Conservation (phyloP, 352 stramenopile genomes). For the Pythium phragmiticola region DNA sequence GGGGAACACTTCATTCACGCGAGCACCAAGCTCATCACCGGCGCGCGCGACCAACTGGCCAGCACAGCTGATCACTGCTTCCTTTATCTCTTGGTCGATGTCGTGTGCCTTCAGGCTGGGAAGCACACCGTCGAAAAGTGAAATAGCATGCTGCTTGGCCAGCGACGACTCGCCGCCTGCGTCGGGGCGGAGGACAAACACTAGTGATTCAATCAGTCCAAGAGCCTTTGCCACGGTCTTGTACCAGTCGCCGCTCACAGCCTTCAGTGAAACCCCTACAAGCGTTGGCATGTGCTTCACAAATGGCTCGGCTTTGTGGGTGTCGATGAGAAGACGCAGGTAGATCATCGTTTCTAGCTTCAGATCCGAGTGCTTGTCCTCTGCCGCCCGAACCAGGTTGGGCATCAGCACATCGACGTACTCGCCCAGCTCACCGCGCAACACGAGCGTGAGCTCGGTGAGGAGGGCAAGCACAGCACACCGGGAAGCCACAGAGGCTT, state of each 20-base stretch:
- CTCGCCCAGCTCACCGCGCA: conserved; percentile 67
- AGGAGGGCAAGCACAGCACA: conserved; percentile 86
- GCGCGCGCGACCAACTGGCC: conserved; percentile 85
- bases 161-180: conserved; percentile 23
- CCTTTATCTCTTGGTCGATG: conserved; percentile 99
- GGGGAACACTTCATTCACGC: conserved; percentile 85
- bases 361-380: conserved; percentile 92
- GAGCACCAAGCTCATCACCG: conserved; percentile 77
- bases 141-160: conserved; percentile 62
- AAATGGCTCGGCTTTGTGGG: conserved; percentile 82
- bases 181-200: conserved; percentile 70
- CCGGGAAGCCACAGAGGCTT: conserved; percentile 71
- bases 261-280: conserved; percentile 85
- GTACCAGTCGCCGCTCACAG: conserved; percentile 97
- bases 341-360: conserved; percentile 96
- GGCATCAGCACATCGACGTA: conserved; percentile 77
- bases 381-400: conserved; percentile 83
- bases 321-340: conserved; percentile 92
- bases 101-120: conserved; percentile 95
- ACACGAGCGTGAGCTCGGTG: conserved; percentile 78
- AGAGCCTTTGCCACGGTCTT: conserved; percentile 97
- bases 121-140: conserved; percentile 92
- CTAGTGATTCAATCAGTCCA: conserved; percentile 90
- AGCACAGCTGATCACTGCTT: conserved; percentile 92
- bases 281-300: conserved; percentile 77